Evolutionary conservation across 176 grass and related monocot genomes (phyloP), one percentile per base, ranked within the genome.

Genomic region (Zizania latifolia): DNA sequence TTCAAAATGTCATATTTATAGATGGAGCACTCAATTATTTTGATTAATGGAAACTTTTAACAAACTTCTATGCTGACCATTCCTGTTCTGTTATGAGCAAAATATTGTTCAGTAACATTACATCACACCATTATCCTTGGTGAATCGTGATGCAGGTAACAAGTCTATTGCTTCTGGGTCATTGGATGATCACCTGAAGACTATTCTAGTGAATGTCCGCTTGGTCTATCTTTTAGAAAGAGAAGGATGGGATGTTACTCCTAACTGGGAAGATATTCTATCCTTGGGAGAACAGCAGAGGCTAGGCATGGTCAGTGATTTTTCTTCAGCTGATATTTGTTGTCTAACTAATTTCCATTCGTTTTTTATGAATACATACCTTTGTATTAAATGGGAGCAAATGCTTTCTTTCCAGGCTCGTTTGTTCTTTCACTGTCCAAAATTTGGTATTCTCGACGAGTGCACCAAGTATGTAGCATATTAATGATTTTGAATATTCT

Each of bases 201-300:
- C 60, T 16, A 92, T 99, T 90, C 74, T 99, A 62, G 91, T 88
- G 83, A 86, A 89, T 77, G 89, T 98, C 11, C 75, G 91, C 6
- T 64, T 98, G 78, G 58, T 98, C 54, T 98, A 98, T 77, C 95
- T 98, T 86, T 79, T 98, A 59, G 91, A 94, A 34, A 93, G 95
- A 53, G 95, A 94, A 98, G 89, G 95, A 11, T 98, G 91, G 95
- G 89, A 98, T 84, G 86, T 91, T 76, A 86, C 84, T 76, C 81
- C 86, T 54, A 97, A 93, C 55, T 93, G 94, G 91, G 95, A 98
- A 85, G 89, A 98, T 73, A 84, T 90, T 81, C 80, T 98, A 11
- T 98, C 95, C 32, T 78, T 98, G 86, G 95, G 95, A 63, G 95
- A 98, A 71, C 95, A 98, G 64, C 91, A 99, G 78, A 88, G 95